Evolutionary conservation across 2,329 filamentous ascomycete species (phyloP).

Genomic region (Beauveria medogensis): DNA sequence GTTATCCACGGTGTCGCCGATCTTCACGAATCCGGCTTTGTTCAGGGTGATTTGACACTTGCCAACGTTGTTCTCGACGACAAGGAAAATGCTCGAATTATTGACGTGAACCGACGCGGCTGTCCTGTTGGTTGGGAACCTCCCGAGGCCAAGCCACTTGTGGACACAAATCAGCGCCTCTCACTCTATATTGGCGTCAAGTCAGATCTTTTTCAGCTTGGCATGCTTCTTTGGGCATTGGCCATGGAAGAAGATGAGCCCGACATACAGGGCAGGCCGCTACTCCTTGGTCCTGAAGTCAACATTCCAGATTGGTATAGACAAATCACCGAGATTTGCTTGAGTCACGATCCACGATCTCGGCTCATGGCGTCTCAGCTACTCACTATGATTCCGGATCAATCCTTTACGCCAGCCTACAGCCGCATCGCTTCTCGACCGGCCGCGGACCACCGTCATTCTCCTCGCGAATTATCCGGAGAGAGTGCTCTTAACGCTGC

Average conservation of each 20-base stretch:
- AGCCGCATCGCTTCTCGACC: constrained; percentile 1
- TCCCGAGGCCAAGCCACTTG: constrained; percentile 77
- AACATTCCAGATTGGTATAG: constrained; percentile 74
- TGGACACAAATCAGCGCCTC: constrained; percentile 82
- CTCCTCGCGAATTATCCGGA: not conserved
- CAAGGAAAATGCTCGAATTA: constrained; percentile 83
- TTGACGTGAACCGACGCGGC: constrained; percentile 95
- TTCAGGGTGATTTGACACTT: constrained; percentile 94
- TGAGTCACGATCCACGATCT: constrained; percentile 64
- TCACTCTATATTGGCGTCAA: constrained; percentile 98
- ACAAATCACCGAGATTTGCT: constrained; percentile 65
- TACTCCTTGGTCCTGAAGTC: constrained; percentile 49
- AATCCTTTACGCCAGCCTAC: not conserved
- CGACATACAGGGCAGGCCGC: constrained; percentile 65
- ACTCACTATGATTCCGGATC: constrained; percentile 48
- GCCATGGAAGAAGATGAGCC: constrained; percentile 86
- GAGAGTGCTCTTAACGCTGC: not conserved
- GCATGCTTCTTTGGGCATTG: constrained; percentile 94
- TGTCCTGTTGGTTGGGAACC: constrained; percentile 98
- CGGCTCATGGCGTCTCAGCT: constrained; percentile 68
- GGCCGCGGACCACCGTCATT: not conserved
- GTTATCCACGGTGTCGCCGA: constrained; percentile 84
- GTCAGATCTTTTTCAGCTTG: constrained; percentile 89
- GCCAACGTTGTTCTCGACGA: constrained; percentile 94
- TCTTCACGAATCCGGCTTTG: constrained; percentile 92